Percentiles rank a stretch among this genome's conserved stretches.
phyloP scores from a whole-genome alignment of 2,329 filamentous ascomycete species.

The Xylaria multiplex region DNA sequence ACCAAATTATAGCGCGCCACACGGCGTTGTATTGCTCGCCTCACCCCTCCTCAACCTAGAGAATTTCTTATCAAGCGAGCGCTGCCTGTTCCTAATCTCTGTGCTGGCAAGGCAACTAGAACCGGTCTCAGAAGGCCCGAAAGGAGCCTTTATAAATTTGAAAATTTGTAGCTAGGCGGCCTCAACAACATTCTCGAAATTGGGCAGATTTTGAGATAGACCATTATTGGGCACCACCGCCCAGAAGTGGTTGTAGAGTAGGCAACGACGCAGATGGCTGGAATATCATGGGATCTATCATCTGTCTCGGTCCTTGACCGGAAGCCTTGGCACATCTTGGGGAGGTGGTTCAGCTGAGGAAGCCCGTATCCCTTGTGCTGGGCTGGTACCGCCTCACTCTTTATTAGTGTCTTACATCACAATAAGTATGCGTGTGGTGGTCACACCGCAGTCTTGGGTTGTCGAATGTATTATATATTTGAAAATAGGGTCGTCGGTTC shows the following conservation, averaged over 20 bases:
- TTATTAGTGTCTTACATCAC: too few species aligned
- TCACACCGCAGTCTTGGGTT: background rate
- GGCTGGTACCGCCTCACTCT: background rate
- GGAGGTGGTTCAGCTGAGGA: slow-evolving; percentile 2
- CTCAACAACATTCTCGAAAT: too few species aligned
- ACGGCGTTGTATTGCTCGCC: background rate
- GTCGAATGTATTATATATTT: too few species aligned
- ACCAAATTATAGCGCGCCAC: background rate
- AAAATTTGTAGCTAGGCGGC: background rate
- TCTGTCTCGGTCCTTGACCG: background rate
- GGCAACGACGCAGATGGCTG: background rate
- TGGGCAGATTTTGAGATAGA: background rate
- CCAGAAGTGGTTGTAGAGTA: background rate
- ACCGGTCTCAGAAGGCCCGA: background rate
- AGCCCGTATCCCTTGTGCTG: background rate
- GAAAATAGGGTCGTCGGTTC: background rate
- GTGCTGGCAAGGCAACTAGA: background rate
- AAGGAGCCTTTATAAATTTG: background rate
- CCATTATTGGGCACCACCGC: background rate
- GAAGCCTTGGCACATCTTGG: background rate
- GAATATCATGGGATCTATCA: background rate
- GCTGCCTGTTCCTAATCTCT: background rate
- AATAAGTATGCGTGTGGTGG: background rate
- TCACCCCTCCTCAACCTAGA: background rate
- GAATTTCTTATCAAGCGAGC: background rate